Base-by-base conservation (phyloP, 768 basidiomycete genomes). In the Hygrophoropsis aurantiaca region DNA sequence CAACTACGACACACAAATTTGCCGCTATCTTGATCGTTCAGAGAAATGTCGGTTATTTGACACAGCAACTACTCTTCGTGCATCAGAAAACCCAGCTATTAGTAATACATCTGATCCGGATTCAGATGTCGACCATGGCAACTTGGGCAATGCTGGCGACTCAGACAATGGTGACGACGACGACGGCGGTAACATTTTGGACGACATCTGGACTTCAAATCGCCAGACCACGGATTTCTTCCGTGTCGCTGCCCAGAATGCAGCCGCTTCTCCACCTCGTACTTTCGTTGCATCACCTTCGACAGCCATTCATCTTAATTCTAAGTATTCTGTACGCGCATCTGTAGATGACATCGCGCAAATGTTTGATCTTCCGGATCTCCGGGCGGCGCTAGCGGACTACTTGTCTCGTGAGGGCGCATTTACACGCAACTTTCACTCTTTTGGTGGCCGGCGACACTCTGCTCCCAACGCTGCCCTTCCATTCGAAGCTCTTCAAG, bases 401-500 rank as follows among this genome's bases (percentile, higher is more conserved):
- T 65, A 58, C 43, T 39, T 50, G 18, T 23, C 32, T 26, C 3
- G 19, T 13, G 36, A 46, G 23, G n/a, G 38, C 16, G 15, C 11
- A 25, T 20, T 36, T 34, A 16, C 1, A 7, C n/a, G 33, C 9
- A 21, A 24, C 11, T 15, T 44, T 15, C 47, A 48, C 39, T 5
- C 3, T n/a, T 27, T 45, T 18, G 40, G 50, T 4, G 52, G 56
- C 3, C 40, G 46, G 20, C 19, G 51, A 15, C 19, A 15, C 9
- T 19, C 45, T 6, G 21, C 24, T 2, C 24, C 26, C 7, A 26
- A 49, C 21, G 25, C 39, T 44, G 4, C 37, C 7, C 59, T 68
- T 3, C 62, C 65, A 15, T 63, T 65, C 47, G 24, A 44, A 5
- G 41, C 58, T 24, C 46, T 68, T n/a, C 47, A 64, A 34, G 50